These are phyloP conservation scores for Yamadazyma membranifaciens DNA, from an alignment of 1,139 yeast species.

Conservation along the genomic window DNA sequence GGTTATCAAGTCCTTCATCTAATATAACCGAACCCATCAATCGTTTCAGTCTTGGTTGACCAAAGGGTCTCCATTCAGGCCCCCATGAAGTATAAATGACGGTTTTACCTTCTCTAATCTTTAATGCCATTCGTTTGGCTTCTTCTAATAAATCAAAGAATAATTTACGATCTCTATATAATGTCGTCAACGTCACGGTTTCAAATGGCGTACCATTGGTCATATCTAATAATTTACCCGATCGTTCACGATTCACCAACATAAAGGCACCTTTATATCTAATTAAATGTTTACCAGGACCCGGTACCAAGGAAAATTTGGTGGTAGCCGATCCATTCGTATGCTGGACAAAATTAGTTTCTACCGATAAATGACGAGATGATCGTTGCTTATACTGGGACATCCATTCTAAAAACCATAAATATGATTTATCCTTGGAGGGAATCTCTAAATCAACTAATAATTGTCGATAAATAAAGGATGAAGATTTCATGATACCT, in stretches of 20 bases:
- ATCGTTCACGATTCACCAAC: conserved; percentile 84
- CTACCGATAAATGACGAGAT: conserved; percentile 86
- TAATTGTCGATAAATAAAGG: conserved; percentile 75
- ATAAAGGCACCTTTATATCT: conserved; percentile 85
- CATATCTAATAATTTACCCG: conserved; percentile 85
- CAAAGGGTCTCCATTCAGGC: conserved; percentile 98
- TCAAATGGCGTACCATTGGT: conserved; percentile 94
- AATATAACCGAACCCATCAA: conserved; percentile 80
- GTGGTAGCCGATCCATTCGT: conserved; percentile 91
- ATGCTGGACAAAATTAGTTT: conserved; percentile 83
- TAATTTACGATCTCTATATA: conserved; percentile 74
- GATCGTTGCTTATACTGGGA: conserved; percentile 69
- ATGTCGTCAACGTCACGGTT: conserved; percentile 87
- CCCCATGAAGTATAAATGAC: conserved; percentile 95
- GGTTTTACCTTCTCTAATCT: conserved; percentile 87
- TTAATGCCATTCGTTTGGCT: conserved; percentile 81
- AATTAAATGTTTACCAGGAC: conserved; percentile 92
- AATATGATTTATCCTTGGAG: conserved; percentile 87
- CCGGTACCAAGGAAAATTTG: conserved; percentile 91
- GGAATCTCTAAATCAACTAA: conserved; percentile 92
- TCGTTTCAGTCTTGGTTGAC: conserved; percentile 90
- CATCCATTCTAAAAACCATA: conserved; percentile 98
- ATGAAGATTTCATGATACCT: conserved; percentile 62
- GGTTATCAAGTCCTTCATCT: conserved; percentile 70
- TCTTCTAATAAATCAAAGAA: conserved; percentile 75